A percentile compares a stretch with the other conserved stretches of the same genome.
These are phyloP conservation scores for Cyclanthera cordifolia DNA, from an alignment of 306 rosid species.

Conservation along the genomic window DNA sequence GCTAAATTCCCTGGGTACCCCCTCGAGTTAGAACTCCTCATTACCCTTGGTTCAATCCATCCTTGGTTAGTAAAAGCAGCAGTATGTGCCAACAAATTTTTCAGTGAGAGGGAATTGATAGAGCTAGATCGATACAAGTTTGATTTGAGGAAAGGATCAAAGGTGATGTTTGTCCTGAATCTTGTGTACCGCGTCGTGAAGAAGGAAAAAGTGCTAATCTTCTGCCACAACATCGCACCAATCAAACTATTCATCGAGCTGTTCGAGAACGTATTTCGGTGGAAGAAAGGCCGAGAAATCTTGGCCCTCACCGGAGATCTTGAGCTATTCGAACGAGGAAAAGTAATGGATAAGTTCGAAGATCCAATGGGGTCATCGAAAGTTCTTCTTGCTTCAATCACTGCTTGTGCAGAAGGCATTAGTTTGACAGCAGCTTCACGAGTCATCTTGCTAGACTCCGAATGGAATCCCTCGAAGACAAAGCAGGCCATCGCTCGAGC, in stretches of 20 bases:
- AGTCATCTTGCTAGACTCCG: slow-evolving; percentile 75
- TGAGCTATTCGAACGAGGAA: slow-evolving; percentile 81
- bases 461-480: slow-evolving; percentile 94
- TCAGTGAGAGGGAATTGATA: slow-evolving; percentile 25
- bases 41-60: slow-evolving; percentile 94
- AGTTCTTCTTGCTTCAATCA: slow-evolving; percentile 86
- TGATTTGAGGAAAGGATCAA: slow-evolving; percentile 67
- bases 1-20: slow-evolving; percentile 51
- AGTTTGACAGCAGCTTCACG: slow-evolving; percentile 94
- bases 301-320: slow-evolving; percentile 73
- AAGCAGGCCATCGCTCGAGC: slow-evolving; percentile 95
- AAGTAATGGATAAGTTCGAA: slow-evolving; percentile 78
- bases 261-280: slow-evolving; percentile 61
- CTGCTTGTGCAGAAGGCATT: slow-evolving; percentile 95
- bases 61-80: slow-evolving; percentile 82
- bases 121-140: slow-evolving; percentile 55
- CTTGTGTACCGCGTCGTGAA: slow-evolving; percentile 56
- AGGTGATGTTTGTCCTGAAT: slow-evolving; percentile 72
- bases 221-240: slow-evolving; percentile 95
- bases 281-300: slow-evolving; percentile 65
- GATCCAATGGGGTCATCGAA: slow-evolving; percentile 56
- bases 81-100: slow-evolving; percentile 55
- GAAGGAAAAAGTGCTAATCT: slow-evolving; percentile 69
- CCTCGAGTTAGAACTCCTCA: slow-evolving; percentile 76
- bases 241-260: slow-evolving; percentile 52